Evolutionary conservation across 139 green algal species (phyloP), one percentile per base, ranked within the genome.

Genomic region (Volvox africanus): DNA sequence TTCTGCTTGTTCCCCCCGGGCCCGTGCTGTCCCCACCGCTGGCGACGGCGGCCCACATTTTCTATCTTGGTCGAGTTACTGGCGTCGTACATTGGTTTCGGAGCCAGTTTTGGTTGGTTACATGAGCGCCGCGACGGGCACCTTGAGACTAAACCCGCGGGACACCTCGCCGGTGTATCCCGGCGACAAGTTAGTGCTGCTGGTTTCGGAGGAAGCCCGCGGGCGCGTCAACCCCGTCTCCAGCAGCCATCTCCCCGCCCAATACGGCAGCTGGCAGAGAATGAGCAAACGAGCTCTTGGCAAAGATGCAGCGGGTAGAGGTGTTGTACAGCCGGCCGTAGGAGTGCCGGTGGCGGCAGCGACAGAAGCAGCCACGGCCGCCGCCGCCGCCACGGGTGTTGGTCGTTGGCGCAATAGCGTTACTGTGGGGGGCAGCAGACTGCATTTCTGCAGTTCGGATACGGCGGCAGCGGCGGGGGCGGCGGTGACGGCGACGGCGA

Each of bases 151-250:
- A 21, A 90, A 90, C 86, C 86, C 86, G 0, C 71, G 86, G 35
- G 86, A 90, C 71, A 17, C 30, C 37, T 76, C 71, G 14, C 86
- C 73, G 22, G 86, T 90, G 30, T 90, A 75, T 33, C 86, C 86
- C 20, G 86, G 86, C 1, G 86, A 90, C 73, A 77, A 37, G 30
- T 5, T 83, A 24, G 36, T 90, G 44, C 50, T 84, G 17, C 44
- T 89, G 69, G 44, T 82, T 32, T 33, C 69, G 28, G 67, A 36
- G 35, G 13, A 35, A 24, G 69, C 1, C 28, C 21, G 14, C 22
- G 77, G 77, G 21, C 77, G 36, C 36, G 44, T 55, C 5, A 55
- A 9, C 5, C 44, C 44, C 44, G 44, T 9, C 44, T 55, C 44
- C 44, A 55, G 44, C 44, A 55, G 44, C 44, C 44, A 55, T 9